A percentile compares a stretch with the other conserved stretches of the same genome.
Evolutionary conservation across 2,329 filamentous ascomycete genomes (phyloP).

Genomic region (Albifimbria verrucaria): DNA sequence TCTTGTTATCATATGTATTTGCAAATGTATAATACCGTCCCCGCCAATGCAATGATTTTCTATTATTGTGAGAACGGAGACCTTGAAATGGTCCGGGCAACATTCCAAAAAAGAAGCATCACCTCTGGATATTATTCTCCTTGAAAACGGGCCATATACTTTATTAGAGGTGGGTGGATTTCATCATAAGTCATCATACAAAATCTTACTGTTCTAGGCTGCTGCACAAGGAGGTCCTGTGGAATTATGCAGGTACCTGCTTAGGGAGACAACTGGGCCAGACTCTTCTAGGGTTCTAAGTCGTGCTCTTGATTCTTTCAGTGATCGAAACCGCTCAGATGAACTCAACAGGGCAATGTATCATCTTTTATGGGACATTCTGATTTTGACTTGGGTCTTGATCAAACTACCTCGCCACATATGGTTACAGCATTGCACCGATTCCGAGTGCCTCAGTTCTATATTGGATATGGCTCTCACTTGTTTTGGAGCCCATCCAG

Average conservation of each 20-base stretch:
- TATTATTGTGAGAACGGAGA: neutral
- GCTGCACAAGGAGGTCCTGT: neutral
- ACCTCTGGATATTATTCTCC: neutral
- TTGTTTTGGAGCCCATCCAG: neutral
- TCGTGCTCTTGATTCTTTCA: neutral
- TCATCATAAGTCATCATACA: neutral
- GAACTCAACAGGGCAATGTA: neutral
- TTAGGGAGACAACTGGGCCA: neutral
- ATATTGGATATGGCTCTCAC: neutral
- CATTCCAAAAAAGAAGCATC: neutral
- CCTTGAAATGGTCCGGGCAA: neutral
- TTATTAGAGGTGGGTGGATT: neutral
- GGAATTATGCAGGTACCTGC: neutral
- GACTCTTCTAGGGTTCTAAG: neutral
- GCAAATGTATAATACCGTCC: neutral
- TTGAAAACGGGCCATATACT: neutral
- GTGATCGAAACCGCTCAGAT: neutral
- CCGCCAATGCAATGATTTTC: neutral
- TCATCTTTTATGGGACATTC: neutral
- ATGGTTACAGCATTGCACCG: neutral
- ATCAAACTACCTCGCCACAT: neutral
- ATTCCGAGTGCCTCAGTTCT: neutral
- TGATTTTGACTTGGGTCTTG: neutral
- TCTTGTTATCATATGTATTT: neutral
- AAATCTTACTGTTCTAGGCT: neutral